Evolutionary conservation across 225 moss, liverwort and hornwort species (phyloP).

Genomic region (Anthoceros angustus): DNA sequence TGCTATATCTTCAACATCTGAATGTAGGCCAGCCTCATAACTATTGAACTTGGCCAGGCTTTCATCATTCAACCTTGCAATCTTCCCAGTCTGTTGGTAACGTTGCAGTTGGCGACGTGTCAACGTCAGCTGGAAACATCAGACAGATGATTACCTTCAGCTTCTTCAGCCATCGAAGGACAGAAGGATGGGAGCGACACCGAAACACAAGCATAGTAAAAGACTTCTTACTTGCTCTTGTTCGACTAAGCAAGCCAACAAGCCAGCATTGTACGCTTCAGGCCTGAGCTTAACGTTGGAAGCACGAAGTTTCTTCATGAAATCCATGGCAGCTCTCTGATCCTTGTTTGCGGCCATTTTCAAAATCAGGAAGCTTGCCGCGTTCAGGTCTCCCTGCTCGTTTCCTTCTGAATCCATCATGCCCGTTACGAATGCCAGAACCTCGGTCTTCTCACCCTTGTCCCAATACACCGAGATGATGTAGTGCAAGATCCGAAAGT

Average conservation of each 20-base stretch:
- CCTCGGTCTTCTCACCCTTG: constrained; percentile 69
- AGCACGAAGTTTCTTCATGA: constrained; percentile 49
- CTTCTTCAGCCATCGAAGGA: neutral
- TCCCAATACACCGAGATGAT: constrained; percentile 85
- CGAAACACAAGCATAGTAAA: neutral
- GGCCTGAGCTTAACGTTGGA: constrained; percentile 57
- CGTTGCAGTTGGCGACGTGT: constrained; percentile 44
- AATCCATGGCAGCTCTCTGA: constrained; percentile 67
- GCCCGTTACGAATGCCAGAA: constrained; percentile 63
- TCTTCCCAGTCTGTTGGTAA: constrained; percentile 31
- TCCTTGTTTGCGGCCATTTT: constrained; percentile 77
- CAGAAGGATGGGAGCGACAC: neutral
- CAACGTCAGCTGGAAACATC: constrained; percentile 42
- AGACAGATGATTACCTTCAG: neutral
- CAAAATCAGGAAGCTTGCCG: constrained; percentile 59
- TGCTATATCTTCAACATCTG: constrained; percentile 66
- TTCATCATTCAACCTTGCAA: constrained; percentile 43
- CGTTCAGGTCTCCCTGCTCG: constrained; percentile 55
- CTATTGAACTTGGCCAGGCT: constrained; percentile 34
- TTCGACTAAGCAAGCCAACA: constrained; percentile 77
- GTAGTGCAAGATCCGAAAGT: constrained; percentile 73
- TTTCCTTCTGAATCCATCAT: constrained; percentile 75
- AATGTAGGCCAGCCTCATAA: constrained; percentile 56
- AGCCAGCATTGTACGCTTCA: constrained; percentile 58
- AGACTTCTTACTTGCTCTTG: constrained; percentile 57